Evolutionary conservation across 1,139 yeast species (phyloP).

Genomic region (Blastobotrys capitulatus): DNA sequence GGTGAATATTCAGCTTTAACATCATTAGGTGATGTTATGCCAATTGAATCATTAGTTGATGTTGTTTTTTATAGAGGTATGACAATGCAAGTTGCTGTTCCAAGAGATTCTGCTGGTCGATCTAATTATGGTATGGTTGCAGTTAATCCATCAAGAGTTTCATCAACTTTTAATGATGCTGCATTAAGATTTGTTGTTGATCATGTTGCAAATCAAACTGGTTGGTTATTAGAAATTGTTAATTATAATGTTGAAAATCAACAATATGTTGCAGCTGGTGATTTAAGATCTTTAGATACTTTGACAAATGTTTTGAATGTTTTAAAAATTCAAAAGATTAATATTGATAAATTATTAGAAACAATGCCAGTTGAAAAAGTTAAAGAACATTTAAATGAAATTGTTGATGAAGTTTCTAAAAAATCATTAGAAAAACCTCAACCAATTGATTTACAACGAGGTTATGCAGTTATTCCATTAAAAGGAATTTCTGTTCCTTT

Average conservation of each 20-base stretch:
- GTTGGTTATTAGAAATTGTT: constrained; percentile 95
- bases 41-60: constrained; percentile 94
- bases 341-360: constrained; percentile 81
- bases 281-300: constrained; percentile 88
- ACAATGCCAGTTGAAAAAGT: constrained; percentile 81
- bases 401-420: constrained; percentile 76
- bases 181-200: constrained; percentile 94
- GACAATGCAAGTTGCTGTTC: constrained; percentile 99
- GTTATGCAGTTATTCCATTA: constrained; percentile 96
- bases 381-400: constrained; percentile 78
- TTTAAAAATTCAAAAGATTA: constrained; percentile 88
- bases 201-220: constrained; percentile 73
- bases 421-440: constrained; percentile 83
- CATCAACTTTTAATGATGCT: constrained; percentile 82
- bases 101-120: constrained; percentile 90
- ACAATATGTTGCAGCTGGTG: constrained; percentile 99
- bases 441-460: constrained; percentile 95
- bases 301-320: constrained; percentile 90
- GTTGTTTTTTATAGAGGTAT: constrained; percentile 99
- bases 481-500: constrained; percentile 98
- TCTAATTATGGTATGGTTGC: constrained; percentile 99
- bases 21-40: constrained; percentile 97
- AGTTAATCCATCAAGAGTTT: constrained; percentile 91
- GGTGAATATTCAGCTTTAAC: constrained; percentile 99
- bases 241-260: constrained; percentile 97